phyloP scores from a whole-genome alignment of 148 eudicot genomes.

The Fallopia convolvulus region DNA sequence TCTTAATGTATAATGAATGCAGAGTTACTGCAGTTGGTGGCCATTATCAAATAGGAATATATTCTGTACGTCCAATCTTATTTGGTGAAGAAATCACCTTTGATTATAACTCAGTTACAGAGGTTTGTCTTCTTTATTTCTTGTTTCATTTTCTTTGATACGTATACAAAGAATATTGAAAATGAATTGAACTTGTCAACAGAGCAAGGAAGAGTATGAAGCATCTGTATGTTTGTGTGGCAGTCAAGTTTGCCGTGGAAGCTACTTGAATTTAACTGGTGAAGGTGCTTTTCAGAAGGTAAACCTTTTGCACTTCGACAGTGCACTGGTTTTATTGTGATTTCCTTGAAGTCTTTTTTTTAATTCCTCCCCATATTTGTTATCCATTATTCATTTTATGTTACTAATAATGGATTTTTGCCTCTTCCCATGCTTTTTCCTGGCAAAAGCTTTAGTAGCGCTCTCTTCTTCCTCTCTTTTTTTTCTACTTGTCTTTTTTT shows the following conservation, averaged over 20 bases:
- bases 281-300: constrained; percentile 97
- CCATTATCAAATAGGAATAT: constrained; percentile 94
- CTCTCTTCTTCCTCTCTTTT: background rate
- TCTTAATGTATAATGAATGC: constrained; percentile 18
- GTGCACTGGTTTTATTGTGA: background rate
- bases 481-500: background rate
- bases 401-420: background rate
- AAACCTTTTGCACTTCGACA: constrained; percentile 8
- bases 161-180: background rate
- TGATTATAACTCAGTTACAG: constrained; percentile 96
- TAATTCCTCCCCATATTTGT: background rate
- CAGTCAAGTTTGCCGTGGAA: constrained; percentile 98
- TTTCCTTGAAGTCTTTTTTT: background rate
- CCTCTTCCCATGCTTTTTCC: background rate
- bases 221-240: constrained; percentile 97
- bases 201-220: constrained; percentile 98
- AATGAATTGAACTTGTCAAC: constrained; percentile 18
- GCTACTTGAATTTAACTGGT: constrained; percentile 86
- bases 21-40: constrained; percentile 99
- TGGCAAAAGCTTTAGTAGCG: background rate
- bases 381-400: background rate
- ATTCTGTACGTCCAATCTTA: constrained; percentile 75
- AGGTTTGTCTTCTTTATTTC: constrained; percentile 34
- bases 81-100: constrained; percentile 91
- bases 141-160: background rate